Evolutionary conservation across 2,329 filamentous ascomycete species (phyloP).

Genomic region (Diaporthe aspalathi): DNA sequence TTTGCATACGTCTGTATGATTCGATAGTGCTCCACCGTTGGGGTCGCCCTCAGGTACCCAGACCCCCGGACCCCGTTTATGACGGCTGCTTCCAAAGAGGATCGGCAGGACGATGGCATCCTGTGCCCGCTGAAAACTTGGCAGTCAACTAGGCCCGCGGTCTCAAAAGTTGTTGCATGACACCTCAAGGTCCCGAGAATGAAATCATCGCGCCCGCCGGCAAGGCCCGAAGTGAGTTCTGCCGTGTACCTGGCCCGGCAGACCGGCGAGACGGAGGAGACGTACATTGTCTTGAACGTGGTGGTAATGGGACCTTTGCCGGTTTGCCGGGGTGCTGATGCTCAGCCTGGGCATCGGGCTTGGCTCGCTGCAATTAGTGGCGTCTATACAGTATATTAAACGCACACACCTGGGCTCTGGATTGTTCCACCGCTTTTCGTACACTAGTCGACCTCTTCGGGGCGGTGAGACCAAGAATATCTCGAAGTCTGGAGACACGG

Average conservation of each 20-base stretch:
- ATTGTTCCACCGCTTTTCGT: slow-evolving; percentile 25
- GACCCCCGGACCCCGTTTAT: slow-evolving; percentile 8
- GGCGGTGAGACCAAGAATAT: slow-evolving; percentile 28
- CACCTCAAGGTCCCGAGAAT: background rate
- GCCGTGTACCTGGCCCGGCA: background rate
- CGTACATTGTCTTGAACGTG: background rate
- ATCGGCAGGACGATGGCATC: slow-evolving; percentile 28
- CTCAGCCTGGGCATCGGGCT: slow-evolving; percentile 18
- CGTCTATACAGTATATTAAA: background rate
- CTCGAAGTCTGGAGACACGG: slow-evolving; percentile 19
- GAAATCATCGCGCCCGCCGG: slow-evolving; percentile 20
- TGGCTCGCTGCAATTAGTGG: slow-evolving; percentile 13
- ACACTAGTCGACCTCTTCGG: background rate
- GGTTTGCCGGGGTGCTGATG: slow-evolving; percentile 23
- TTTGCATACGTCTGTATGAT: slow-evolving; percentile 29
- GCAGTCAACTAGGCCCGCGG: background rate
- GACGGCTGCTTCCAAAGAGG: slow-evolving; percentile 11
- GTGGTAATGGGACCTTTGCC: background rate
- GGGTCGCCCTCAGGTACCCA: slow-evolving; percentile 16
- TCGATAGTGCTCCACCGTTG: slow-evolving; percentile 18
- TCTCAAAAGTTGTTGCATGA: background rate
- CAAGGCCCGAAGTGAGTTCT: background rate
- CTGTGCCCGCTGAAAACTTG: slow-evolving; percentile 26
- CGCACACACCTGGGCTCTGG: slow-evolving; percentile 15
- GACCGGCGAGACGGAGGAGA: background rate